phyloP scores from a whole-genome alignment of 2,329 filamentous ascomycete genomes.

The Periconia sp. region DNA sequence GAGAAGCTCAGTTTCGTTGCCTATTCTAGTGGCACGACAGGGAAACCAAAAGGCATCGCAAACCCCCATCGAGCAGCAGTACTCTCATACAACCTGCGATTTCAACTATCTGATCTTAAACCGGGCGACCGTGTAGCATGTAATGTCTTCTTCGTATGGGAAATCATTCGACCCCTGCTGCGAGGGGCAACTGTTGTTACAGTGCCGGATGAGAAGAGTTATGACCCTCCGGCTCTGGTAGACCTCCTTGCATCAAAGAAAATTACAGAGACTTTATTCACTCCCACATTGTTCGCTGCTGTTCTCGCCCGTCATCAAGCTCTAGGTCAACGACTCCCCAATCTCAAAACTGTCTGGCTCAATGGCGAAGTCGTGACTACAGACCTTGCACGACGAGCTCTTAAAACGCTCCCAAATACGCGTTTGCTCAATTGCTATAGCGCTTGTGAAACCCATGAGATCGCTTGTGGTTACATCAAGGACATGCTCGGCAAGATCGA shows the following conservation, averaged over 20 bases:
- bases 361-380: conserved; percentile 83
- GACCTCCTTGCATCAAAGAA: conserved; percentile 66
- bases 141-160: conserved; percentile 87
- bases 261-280: conserved; percentile 82
- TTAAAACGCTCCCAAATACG: conserved; percentile 67
- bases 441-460: conserved; percentile 79
- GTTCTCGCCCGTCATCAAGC: conserved; percentile 70
- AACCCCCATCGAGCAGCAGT: conserved; percentile 76
- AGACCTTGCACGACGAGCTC: conserved; percentile 69
- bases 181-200: conserved; percentile 75
- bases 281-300: conserved; percentile 74
- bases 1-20: conserved; percentile 78
- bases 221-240: conserved; percentile 74
- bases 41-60: conserved; percentile 78
- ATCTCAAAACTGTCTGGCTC: conserved; percentile 73
- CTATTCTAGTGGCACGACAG: conserved; percentile 77
- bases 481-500: conserved; percentile 61
- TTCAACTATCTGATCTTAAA: conserved; percentile 67
- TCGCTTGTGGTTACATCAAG: conserved; percentile 74
- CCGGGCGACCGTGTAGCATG: conserved; percentile 80
- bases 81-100: conserved; percentile 72
- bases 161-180: conserved; percentile 75
- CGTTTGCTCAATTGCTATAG: conserved; percentile 80
- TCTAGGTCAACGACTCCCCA: conserved; percentile 63
- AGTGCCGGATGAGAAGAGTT: conserved; percentile 75